Percentiles rank a stretch among this genome's conserved stretches.
Evolutionary conservation across 2,329 filamentous ascomycete genomes (phyloP).

Genomic region (Arthroderma uncinatum): DNA sequence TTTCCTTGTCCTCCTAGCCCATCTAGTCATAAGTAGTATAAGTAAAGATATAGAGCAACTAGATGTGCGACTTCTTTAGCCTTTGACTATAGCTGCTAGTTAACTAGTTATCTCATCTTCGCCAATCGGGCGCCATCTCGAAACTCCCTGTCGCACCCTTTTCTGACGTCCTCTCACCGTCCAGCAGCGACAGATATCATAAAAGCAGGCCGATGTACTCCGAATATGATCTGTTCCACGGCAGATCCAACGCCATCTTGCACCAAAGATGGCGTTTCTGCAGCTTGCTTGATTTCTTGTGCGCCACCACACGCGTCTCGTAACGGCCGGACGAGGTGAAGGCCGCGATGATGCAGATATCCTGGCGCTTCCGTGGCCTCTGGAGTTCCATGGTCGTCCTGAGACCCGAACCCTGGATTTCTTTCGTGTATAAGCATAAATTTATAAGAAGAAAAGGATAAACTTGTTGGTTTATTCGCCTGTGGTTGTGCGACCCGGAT

Average conservation of each 20-base stretch:
- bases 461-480: neutral
- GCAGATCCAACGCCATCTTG: neutral
- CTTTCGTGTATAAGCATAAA: too few species aligned
- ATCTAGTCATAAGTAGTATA: too few species aligned
- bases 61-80: neutral
- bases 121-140: neutral
- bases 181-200: too few species aligned
- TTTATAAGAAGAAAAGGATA: neutral
- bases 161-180: neutral
- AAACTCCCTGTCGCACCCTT: neutral
- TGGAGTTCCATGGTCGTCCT: too few species aligned
- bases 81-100: neutral
- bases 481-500: neutral
- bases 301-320: too few species aligned
- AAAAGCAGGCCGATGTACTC: too few species aligned
- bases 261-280: neutral
- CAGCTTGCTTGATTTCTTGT: neutral
- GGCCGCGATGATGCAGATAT: too few species aligned
- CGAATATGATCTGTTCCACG: neutral
- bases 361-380: too few species aligned
- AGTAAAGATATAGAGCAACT: too few species aligned
- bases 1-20: too few species aligned
- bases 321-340: too few species aligned
- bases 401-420: too few species aligned
- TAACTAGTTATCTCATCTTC: neutral